Evolutionary conservation across 768 basidiomycete genomes (phyloP).

Genomic region (Trichaptum fuscoviolaceum): DNA sequence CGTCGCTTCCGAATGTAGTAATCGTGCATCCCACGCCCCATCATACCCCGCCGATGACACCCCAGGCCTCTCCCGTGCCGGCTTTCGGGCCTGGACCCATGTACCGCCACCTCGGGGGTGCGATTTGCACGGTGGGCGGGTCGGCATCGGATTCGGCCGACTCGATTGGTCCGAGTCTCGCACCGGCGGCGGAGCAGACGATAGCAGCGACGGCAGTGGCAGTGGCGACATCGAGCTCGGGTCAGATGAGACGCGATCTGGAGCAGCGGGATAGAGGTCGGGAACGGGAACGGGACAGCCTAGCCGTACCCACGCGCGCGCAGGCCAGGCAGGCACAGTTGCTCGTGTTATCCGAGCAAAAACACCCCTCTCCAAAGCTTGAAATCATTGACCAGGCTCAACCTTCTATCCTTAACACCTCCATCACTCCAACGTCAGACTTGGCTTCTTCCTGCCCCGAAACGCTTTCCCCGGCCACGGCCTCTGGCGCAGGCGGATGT

Average conservation of each 20-base stretch:
- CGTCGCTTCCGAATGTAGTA: constrained; percentile 49
- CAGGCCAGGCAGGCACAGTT: neutral
- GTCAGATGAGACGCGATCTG: neutral
- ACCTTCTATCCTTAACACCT: neutral
- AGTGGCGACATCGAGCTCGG: neutral
- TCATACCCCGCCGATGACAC: constrained; percentile 73
- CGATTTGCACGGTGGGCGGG: neutral
- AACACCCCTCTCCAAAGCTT: neutral
- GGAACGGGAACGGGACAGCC: neutral
- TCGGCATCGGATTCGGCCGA: neutral
- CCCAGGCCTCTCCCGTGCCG: constrained; percentile 25
- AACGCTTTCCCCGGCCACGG: neutral
- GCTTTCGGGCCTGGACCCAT: constrained; percentile 8
- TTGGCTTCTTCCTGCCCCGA: neutral
- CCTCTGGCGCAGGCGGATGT: neutral
- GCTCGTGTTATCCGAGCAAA: neutral
- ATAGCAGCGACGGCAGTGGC: constrained; percentile 1
- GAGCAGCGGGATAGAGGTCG: neutral
- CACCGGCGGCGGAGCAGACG: constrained; percentile 1
- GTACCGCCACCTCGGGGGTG: constrained; percentile 6
- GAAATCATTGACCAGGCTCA: neutral
- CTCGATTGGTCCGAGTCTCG: constrained; percentile 4
- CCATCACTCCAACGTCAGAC: neutral
- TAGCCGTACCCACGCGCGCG: neutral
- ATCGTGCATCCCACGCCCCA: constrained; percentile 75